Evolutionary conservation across 2,329 filamentous ascomycete genomes (phyloP).

Genomic region (Calonectria crousiana): DNA sequence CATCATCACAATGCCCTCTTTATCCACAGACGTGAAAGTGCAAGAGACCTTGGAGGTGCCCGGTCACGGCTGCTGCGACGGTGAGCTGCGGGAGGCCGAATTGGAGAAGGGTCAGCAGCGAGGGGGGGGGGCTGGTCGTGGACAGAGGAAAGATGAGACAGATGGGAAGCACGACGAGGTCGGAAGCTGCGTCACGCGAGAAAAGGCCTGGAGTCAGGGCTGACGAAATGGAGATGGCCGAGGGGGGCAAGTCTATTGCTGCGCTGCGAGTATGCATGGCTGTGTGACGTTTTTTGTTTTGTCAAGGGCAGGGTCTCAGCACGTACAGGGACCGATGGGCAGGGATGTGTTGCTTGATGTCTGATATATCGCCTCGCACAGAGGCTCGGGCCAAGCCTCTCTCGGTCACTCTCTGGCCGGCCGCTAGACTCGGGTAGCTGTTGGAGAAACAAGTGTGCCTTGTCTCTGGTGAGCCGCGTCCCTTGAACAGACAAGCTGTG

Average conservation of each 20-base stretch:
- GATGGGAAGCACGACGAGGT: not conserved
- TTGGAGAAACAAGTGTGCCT: constrained; percentile 5
- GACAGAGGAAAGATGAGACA: not conserved
- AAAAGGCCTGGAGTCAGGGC: not conserved
- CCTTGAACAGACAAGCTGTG: not conserved
- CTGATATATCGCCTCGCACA: constrained; percentile 7
- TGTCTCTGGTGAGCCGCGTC: not conserved
- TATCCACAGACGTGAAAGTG: not conserved
- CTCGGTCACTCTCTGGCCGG: not conserved
- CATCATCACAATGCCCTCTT: not conserved
- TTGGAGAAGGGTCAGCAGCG: not conserved
- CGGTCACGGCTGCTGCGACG: not conserved
- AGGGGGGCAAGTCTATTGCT: not conserved
- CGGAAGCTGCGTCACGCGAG: constrained; percentile 5
- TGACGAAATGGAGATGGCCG: not conserved
- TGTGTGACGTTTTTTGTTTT: not conserved
- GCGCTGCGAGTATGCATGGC: not conserved
- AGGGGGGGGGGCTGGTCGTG: not conserved
- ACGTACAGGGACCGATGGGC: not conserved
- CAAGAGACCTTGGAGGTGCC: not conserved
- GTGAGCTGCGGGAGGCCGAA: not conserved
- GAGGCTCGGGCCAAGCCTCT: not conserved
- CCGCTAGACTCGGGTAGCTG: constrained; percentile 17
- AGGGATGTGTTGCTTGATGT: not conserved
- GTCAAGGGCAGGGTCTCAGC: not conserved